These are phyloP conservation scores for Ruellia speciosa DNA, from an alignment of 305 asterid genomes.

Conservation along the genomic window DNA sequence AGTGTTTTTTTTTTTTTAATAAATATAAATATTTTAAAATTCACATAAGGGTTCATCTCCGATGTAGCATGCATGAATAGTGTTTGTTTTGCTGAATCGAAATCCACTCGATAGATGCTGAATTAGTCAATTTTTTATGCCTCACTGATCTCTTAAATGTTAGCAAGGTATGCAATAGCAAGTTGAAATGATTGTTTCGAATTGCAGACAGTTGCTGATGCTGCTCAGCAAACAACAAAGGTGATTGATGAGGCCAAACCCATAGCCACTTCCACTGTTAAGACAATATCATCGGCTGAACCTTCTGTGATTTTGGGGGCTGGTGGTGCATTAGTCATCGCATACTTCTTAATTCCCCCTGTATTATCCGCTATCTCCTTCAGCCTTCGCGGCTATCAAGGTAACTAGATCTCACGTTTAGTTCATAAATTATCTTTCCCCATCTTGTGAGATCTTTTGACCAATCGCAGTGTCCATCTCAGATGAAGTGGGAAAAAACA, in stretches of 20 bases:
- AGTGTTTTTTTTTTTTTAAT: no score
- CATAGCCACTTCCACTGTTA: slow-evolving; percentile 67
- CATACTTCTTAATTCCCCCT: slow-evolving; percentile 77
- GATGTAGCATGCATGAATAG: no score
- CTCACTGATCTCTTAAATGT: slow-evolving; percentile 2
- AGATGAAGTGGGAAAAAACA: no score
- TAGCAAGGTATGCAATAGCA: slow-evolving; percentile 5
- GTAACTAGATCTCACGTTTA: slow-evolving; percentile 29
- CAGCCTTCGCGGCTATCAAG: slow-evolving; percentile 70
- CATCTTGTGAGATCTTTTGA: neutral
- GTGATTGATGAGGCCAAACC: slow-evolving; percentile 76
- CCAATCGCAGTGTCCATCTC: no score
- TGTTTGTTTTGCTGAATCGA: no score
- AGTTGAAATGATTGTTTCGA: slow-evolving; percentile 9
- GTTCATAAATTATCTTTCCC: slow-evolving; percentile 9
- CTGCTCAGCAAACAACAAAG: slow-evolving; percentile 75
- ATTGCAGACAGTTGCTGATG: slow-evolving; percentile 74
- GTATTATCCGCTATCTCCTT: slow-evolving; percentile 63
- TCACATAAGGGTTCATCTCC: no score
- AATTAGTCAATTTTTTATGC: neutral
- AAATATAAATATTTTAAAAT: no score
- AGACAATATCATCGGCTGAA: slow-evolving; percentile 66
- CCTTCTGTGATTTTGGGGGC: slow-evolving; percentile 57
- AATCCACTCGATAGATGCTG: no score
- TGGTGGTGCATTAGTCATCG: slow-evolving; percentile 65